These are phyloP conservation scores for Actinidia polygama DNA, from an alignment of 179 eudicot genomes.

Conservation along the genomic window DNA sequence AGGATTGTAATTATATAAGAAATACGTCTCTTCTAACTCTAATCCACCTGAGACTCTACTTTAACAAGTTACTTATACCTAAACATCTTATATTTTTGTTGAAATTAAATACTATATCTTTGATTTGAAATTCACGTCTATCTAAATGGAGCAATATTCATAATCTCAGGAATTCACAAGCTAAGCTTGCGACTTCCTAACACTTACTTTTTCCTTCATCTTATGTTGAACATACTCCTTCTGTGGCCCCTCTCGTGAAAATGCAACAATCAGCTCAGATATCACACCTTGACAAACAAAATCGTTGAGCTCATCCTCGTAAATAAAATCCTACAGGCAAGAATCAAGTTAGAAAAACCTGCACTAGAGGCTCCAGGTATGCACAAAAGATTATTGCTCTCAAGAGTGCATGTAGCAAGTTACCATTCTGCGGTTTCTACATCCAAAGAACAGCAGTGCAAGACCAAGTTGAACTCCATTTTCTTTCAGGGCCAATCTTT, in stretches of 20 bases:
- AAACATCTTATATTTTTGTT: no score
- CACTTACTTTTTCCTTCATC: constrained; percentile 68
- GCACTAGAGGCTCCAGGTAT: constrained; percentile 3
- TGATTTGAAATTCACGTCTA: no score
- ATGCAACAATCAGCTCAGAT: constrained; percentile 73
- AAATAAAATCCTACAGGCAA: constrained; percentile 69
- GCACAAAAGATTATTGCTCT: neutral
- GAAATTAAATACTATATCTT: no score
- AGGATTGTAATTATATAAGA: no score
- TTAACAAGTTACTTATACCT: no score
- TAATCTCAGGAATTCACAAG: constrained; percentile 1
- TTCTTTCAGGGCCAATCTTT: constrained; percentile 75
- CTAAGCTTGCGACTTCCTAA: neutral
- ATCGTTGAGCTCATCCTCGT: constrained; percentile 66
- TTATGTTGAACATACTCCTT: constrained; percentile 89
- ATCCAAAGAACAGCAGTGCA: constrained; percentile 72
- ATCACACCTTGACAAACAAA: constrained; percentile 64
- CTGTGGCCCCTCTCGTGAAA: constrained; percentile 77
- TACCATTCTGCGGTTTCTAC: constrained; percentile 79
- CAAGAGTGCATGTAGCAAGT: neutral
- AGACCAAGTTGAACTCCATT: constrained; percentile 72
- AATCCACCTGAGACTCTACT: no score
- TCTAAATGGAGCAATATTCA: no score
- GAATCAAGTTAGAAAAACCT: constrained; percentile 9
- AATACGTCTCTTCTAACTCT: no score